Base-by-base conservation (phyloP, 148 eudicot genomes). In the Oxyria digyna region DNA sequence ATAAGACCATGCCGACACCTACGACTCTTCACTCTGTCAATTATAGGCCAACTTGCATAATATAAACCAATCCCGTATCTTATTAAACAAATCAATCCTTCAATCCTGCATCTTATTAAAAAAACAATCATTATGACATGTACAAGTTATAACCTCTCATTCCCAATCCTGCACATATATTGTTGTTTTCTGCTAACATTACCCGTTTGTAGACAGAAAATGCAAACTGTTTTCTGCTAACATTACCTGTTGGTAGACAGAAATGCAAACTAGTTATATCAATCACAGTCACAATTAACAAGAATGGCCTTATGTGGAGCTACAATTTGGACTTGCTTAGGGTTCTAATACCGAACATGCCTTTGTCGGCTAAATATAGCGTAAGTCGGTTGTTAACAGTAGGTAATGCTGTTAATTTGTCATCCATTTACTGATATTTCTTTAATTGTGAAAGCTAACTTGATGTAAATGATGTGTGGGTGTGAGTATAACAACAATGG, bases 401-500 rank as follows among this genome's bases (percentile, higher is more conserved):
- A 59, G 65, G 37, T 15, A 59, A 29, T 27, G 17, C 38, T 59
- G 65, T 59, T 6, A 27, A 29, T 27, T 14, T 29, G 65, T 2
- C 65, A 31, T 14, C 8, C 35, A 59, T 59, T 59, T 59, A 29
- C 65, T 59, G 32, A n/a, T 9, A 5, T 55, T 59, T 15, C 37
- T 59, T 59, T 14, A n/a, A 59, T 27, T 59, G 38, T 59, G 65
- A 59, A 13, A 14, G 38, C 62, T 24, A 54, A 54, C 31, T 50
- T n/a, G n/a, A n/a, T n/a, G n/a, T n/a, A n/a, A n/a, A n/a, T 54
- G 62, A 54, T 18, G 57, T 49, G 27, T 23, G 31, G 27, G 32
- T 54, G 62, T 54, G 62, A 21, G 62, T 12, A 7, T 54, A 54
- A 15, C 23, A 54, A 54, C 65, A 59, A 59, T 59, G 38, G 65